Conservation (phyloP, 2,329 filamentous ascomycete genomes). For the Venturiaceae sp. region DNA sequence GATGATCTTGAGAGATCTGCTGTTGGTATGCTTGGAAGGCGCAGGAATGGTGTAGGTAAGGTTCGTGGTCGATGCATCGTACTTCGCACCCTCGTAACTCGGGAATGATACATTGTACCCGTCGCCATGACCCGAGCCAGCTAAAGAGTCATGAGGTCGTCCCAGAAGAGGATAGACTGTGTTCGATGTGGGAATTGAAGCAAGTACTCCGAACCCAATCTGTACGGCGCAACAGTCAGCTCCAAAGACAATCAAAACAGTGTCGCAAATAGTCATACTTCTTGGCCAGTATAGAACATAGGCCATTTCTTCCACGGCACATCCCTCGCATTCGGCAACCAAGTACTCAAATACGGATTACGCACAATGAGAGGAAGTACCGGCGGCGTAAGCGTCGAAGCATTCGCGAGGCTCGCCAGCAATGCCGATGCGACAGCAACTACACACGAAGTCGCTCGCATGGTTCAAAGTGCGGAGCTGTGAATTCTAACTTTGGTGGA, state of each 20-base stretch:
- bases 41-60: slow-evolving; percentile 52
- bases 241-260: neutral
- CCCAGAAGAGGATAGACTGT: slow-evolving; percentile 56
- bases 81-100: slow-evolving; percentile 49
- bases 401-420: neutral
- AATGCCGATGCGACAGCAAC: neutral
- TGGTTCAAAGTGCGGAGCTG: neutral
- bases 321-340: slow-evolving; percentile 56
- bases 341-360: slow-evolving; percentile 42
- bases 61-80: slow-evolving; percentile 63
- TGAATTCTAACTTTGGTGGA: neutral
- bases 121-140: slow-evolving; percentile 20
- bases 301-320: slow-evolving; percentile 78
- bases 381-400: slow-evolving; percentile 41
- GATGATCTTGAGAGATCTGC: slow-evolving; percentile 40
- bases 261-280: slow-evolving; percentile 28
- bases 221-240: slow-evolving; percentile 14
- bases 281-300: slow-evolving; percentile 69
- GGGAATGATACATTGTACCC: slow-evolving; percentile 49
- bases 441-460: neutral
- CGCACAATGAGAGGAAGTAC: slow-evolving; percentile 41
- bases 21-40: slow-evolving; percentile 17
- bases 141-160: slow-evolving; percentile 54
- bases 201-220: slow-evolving; percentile 55
- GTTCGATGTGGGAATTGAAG: slow-evolving; percentile 48